These are phyloP conservation scores for Botryotinia calthae DNA, from an alignment of 2,329 filamentous ascomycete species.

Conservation along the genomic window DNA sequence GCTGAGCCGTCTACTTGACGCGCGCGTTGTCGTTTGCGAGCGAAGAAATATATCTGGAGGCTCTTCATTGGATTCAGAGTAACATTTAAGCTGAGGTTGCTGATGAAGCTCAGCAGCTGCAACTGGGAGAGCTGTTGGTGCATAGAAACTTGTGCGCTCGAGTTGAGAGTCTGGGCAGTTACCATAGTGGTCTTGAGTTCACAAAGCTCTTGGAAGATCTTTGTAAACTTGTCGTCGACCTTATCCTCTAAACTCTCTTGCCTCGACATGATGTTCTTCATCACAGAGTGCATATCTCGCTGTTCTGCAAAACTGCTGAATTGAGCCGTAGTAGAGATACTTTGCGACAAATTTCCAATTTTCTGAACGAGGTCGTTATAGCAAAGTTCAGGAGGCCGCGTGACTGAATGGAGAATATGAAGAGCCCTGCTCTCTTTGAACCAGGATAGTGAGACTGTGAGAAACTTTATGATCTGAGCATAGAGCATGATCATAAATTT, in stretches of 20 bases:
- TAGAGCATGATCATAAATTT: neutral
- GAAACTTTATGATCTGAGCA: neutral
- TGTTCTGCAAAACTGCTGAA: neutral
- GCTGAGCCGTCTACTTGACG: neutral
- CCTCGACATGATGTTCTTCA: neutral
- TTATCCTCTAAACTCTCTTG: neutral
- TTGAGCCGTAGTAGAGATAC: neutral
- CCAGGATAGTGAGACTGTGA: neutral
- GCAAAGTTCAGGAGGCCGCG: neutral
- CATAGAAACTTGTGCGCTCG: neutral
- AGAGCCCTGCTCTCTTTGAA: neutral
- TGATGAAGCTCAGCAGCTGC: neutral
- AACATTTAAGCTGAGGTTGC: neutral
- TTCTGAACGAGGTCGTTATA: neutral
- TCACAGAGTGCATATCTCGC: neutral
- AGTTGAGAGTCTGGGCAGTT: neutral
- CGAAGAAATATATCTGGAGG: neutral
- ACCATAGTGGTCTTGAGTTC: neutral
- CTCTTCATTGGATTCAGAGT: neutral
- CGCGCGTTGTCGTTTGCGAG: neutral
- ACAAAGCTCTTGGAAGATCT: neutral
- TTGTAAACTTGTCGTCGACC: neutral
- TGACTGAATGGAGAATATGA: neutral
- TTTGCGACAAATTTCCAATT: neutral
- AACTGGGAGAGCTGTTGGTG: neutral